Evolutionary conservation across 371 early-diverging fungal genomes (phyloP), one percentile per base, ranked within the genome.

Genomic region (Paramicrosporidium saccamoebae): DNA sequence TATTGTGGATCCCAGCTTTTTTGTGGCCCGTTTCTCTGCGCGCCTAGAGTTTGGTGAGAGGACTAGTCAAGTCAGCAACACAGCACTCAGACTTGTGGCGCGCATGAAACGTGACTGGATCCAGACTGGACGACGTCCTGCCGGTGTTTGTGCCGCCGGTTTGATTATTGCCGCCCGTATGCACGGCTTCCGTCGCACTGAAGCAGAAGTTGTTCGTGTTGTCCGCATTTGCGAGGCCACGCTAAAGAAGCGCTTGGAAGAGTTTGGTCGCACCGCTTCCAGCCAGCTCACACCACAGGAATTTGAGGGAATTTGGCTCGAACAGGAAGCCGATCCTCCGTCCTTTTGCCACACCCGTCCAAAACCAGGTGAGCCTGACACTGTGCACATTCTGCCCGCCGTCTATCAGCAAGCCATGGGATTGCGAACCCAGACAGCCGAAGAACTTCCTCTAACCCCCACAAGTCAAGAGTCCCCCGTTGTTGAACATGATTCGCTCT

Each of bases 41-140:
- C 56, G 64, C 36, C 47, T 92, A 12, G 78, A 88, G 32, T 88
- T 97, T 50, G 86, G 75, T 14, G 72, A 78, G 25, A 64, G 67
- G 32, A 69, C 65, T 8, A 56, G 54, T 20, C 42, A 48, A 11
- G 82, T 90, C 0, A 58, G 64, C 6, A 39, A 53, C 13, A 77
- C 81, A 31, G 78, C 94, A 0, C 44, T 66, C 10, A 58, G 82
- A 9, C 41, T 98, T 8, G 74, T 84, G 2, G 59, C 63, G 25
- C 59, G 98, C 22, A 90, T 98, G 95, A 72, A 81, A 25, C 56
- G 88, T 22, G 97, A 97, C 50, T 98, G 96, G 95, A 84, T 98
- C 26, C 52, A 65, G 20, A 63, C 59, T 1, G 98, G 98, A 19
- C 60, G 98, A 34, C 55, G 86, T 9, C 96, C 96, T 4, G 66